A percentile compares a stretch with the other conserved stretches of the same genome.
phyloP scores from a whole-genome alignment of 176 grass and related monocot genomes.

The Oryza officinalis region DNA sequence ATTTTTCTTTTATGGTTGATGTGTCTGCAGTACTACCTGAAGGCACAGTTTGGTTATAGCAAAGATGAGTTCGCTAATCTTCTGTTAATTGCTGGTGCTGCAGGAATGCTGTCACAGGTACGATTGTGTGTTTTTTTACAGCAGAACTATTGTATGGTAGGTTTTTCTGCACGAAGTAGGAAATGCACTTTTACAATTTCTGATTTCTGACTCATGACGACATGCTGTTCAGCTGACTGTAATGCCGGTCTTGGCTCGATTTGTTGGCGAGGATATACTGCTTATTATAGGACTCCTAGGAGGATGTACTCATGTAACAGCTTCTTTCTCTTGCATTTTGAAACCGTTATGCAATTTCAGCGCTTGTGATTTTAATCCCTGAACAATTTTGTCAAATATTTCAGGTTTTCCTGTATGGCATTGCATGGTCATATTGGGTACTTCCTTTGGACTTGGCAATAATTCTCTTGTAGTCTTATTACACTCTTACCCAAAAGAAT shows the following conservation, averaged over 20 bases:
- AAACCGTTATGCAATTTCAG: not conserved
- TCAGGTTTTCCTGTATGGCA: constrained; percentile 91
- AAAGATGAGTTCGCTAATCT: constrained; percentile 94
- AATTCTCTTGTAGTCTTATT: not conserved
- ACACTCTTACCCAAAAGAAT: not conserved
- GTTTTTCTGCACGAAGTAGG: not conserved
- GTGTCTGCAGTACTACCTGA: constrained; percentile 79
- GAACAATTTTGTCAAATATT: constrained; percentile 31
- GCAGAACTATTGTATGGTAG: not conserved
- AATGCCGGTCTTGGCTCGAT: constrained; percentile 80
- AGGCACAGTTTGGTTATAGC: constrained; percentile 84
- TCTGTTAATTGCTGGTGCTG: constrained; percentile 57
- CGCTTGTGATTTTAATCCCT: not conserved
- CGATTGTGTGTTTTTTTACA: not conserved
- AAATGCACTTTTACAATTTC: not conserved
- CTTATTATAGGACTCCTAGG: constrained; percentile 81
- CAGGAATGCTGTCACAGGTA: constrained; percentile 88
- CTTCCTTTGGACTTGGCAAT: constrained; percentile 15
- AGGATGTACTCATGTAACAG: constrained; percentile 70
- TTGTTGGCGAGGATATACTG: constrained; percentile 71
- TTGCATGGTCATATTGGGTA: constrained; percentile 98
- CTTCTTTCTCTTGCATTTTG: constrained; percentile 9
- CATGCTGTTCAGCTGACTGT: constrained; percentile 66
- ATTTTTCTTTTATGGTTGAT: not conserved
- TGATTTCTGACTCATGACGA: not conserved